Conservation (phyloP, 2,329 filamentous ascomycete species). For the Penicillium sclerotiorum region DNA sequence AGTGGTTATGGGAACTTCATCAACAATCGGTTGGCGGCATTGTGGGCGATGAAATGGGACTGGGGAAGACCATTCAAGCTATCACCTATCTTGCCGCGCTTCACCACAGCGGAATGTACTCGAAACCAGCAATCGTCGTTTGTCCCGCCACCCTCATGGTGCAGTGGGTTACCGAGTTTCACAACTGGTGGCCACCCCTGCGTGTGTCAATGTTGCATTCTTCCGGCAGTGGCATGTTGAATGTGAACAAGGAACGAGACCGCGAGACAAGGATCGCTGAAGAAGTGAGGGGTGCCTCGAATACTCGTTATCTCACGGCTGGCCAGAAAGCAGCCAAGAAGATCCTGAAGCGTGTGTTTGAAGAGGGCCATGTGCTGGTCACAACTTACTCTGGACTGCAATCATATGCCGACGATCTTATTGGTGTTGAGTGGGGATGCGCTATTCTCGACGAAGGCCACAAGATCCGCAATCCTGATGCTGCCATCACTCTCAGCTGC, state of each 20-base stretch:
- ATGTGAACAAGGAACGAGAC: conserved; percentile 64
- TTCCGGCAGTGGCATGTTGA: conserved; percentile 94
- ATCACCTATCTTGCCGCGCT: conserved; percentile 85
- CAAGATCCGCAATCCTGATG: conserved; percentile 96
- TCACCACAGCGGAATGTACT: conserved; percentile 85
- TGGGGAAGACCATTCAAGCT: conserved; percentile 89
- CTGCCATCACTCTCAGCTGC: conserved; percentile 90
- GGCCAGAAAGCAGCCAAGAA: conserved; percentile 72
- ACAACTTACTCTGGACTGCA: conserved; percentile 97
- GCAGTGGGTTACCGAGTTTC: conserved; percentile 98
- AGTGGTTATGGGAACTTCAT: conserved; percentile 94
- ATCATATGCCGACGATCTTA: conserved; percentile 80
- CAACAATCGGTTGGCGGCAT: conserved; percentile 90
- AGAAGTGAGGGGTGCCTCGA: conserved; percentile 54
- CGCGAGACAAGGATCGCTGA: conserved; percentile 65
- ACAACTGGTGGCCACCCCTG: conserved; percentile 98
- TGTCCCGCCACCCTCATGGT: conserved; percentile 92
- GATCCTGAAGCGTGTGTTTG: conserved; percentile 79
- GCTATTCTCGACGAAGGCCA: conserved; percentile 96
- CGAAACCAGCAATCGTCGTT: conserved; percentile 85
- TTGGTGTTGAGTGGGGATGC: conserved; percentile 87
- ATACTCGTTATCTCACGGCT: conserved; percentile 44
- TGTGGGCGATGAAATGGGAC: conserved; percentile 95
- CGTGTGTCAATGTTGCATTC: conserved; percentile 93
- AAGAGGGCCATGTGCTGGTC: conserved; percentile 87